Percentiles rank a stretch among this genome's conserved stretches.
phyloP scores from a whole-genome alignment of 176 grass and related monocot species.

The Hyparrhenia diplandra region DNA sequence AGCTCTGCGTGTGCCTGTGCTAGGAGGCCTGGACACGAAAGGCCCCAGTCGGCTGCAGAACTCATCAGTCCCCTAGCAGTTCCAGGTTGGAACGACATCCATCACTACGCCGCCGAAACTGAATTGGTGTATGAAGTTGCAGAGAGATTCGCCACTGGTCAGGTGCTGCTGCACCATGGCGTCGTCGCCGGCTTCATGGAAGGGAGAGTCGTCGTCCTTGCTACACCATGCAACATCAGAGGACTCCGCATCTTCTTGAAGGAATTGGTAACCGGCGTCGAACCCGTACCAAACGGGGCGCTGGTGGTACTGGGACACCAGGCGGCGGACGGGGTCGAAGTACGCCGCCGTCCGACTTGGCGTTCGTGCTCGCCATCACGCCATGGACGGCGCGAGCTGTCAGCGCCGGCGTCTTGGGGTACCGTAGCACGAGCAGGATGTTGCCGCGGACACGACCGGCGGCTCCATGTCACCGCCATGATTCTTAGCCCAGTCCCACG shows the following conservation, averaged over 20 bases:
- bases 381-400: not conserved
- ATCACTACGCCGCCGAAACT: not conserved
- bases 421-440: not conserved
- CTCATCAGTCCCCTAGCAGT: not conserved
- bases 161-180: too few species aligned
- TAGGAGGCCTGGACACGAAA: not conserved
- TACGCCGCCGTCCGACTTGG: not conserved
- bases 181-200: too few species aligned
- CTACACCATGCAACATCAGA: too few species aligned
- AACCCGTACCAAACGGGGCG: too few species aligned
- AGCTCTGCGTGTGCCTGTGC: not conserved
- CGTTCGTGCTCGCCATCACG: not conserved
- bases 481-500: conserved; percentile 39
- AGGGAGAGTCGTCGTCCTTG: too few species aligned
- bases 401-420: not conserved
- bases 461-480: conserved; percentile 23
- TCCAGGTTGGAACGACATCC: not conserved
- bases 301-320: not conserved
- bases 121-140: not conserved
- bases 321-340: not conserved
- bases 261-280: not conserved
- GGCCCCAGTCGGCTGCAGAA: not conserved
- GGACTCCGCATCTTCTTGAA: not conserved
- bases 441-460: not conserved
- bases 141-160: not conserved